These are phyloP conservation scores for Eimeria acervulina DNA, from an alignment of 169 alveolate genomes.

Conservation along the genomic window DNA sequence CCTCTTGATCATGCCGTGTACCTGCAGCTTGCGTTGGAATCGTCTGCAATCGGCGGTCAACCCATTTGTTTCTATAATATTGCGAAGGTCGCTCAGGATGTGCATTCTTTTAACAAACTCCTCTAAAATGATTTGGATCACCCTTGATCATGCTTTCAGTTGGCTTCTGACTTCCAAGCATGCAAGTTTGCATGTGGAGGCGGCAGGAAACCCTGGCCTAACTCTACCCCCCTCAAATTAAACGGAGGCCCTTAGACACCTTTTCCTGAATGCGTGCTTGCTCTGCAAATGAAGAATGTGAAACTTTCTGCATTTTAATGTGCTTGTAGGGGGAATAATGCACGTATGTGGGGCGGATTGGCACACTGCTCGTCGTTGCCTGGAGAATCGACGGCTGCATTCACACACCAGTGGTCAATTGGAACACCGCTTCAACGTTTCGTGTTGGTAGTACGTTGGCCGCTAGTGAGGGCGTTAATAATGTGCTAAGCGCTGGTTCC, in stretches of 20 bases:
- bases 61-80: no score
- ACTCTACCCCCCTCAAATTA: not conserved
- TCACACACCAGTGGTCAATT: not conserved
- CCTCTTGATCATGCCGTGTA: no score
- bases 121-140: not conserved
- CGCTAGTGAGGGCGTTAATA: not conserved
- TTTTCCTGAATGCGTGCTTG: not conserved
- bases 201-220: not conserved
- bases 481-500: not conserved
- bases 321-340: not conserved
- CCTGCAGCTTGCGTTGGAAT: no score
- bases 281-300: no score
- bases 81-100: no score
- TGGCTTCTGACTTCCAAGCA: not conserved
- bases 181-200: not conserved
- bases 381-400: not conserved
- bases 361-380: not conserved
- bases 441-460: not conserved
- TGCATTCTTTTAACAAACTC: not conserved
- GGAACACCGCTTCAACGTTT: not conserved
- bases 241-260: not conserved
- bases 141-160: not conserved
- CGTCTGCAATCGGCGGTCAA: no score
- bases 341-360: not conserved
- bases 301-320: not conserved